These are phyloP conservation scores for Fusarium sp. DNA, from an alignment of 2,329 filamentous ascomycete genomes.

Conservation along the genomic window DNA sequence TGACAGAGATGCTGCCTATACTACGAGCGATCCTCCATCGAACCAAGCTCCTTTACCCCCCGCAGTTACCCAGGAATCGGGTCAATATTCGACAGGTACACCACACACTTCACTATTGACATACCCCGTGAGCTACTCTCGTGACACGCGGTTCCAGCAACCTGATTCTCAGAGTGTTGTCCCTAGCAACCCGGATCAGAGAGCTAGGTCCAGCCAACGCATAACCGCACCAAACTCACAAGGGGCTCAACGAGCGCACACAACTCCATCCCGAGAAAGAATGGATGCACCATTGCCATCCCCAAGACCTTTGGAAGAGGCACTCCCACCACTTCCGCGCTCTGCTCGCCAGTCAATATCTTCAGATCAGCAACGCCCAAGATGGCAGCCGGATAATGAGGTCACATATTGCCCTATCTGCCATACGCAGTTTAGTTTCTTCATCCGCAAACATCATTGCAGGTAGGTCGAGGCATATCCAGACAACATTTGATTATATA, in stretches of 20 bases:
- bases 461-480: conserved; percentile 60
- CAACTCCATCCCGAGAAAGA: conserved; percentile 41
- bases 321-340: conserved; percentile 33
- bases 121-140: not conserved
- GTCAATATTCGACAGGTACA: not conserved
- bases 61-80: not conserved
- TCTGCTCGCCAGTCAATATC: conserved; percentile 28
- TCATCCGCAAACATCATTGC: conserved; percentile 93
- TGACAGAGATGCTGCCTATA: conserved; percentile 3
- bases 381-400: conserved; percentile 90
- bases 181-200: not conserved
- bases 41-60: not conserved
- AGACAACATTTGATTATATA: not conserved
- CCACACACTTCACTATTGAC: not conserved
- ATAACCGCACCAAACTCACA: conserved; percentile 1
- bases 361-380: conserved; percentile 68
- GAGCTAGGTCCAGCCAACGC: not conserved
- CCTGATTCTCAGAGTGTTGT: not conserved
- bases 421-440: conserved; percentile 79
- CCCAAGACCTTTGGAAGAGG: conserved; percentile 20
- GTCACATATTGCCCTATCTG: conserved; percentile 89
- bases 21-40: not conserved
- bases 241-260: conserved; percentile 19
- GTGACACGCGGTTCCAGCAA: not conserved
- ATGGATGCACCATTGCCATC: conserved; percentile 43